Evolutionary conservation across 2,329 filamentous ascomycete species (phyloP), one percentile per base, ranked within the genome.

Genomic region (Fusarium tanahbumbuense): DNA sequence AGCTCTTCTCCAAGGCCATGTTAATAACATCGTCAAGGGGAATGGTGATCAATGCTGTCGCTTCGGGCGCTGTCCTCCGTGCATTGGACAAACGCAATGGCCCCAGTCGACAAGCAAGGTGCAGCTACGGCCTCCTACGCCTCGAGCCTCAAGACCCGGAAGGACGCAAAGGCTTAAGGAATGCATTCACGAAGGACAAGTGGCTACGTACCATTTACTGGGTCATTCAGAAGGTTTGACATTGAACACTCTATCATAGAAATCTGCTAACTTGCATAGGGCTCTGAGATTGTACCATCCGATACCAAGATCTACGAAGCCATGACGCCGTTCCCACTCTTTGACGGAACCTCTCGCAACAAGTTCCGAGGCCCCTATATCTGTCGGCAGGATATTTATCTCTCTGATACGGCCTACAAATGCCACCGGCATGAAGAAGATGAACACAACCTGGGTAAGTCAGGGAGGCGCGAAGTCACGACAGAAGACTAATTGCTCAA

Each of bases 41-140:
- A 2, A 13, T 9, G 6, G 20, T 28, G 2, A n/a, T 48, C 6
- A 63, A 63, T n/a, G 48, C 60, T 13, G 60, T 63, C 32, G 32
- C 60, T 5, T 15, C n/a, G 2, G 60, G 60, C 18, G 60, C 56
- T 12, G 48, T 60, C 7, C 27, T 54, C 1, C 60, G 60, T 2
- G 56, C 60, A 2, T 44, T 63, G 8, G 25, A 63, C 48, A 63
- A 63, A 30, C 23, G 47, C 5, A 18, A 60, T 16, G 60, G 60
- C 0, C 60, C 60, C 3, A 28, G 10, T 4, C 32, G 60, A 4
- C 6, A 48, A 15, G 32, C 55, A 5, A 27, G 20, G 10, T 54
- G 47, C 9, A 63, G 60, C 23, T 63, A 63, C 3, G 56, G 56
- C 0, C 6, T 63, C 3, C 5, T 63, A 1, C 56, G 56, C 1